Evolutionary conservation across 2,329 filamentous ascomycete species (phyloP).

Genomic region (Geosmithia putterillii): DNA sequence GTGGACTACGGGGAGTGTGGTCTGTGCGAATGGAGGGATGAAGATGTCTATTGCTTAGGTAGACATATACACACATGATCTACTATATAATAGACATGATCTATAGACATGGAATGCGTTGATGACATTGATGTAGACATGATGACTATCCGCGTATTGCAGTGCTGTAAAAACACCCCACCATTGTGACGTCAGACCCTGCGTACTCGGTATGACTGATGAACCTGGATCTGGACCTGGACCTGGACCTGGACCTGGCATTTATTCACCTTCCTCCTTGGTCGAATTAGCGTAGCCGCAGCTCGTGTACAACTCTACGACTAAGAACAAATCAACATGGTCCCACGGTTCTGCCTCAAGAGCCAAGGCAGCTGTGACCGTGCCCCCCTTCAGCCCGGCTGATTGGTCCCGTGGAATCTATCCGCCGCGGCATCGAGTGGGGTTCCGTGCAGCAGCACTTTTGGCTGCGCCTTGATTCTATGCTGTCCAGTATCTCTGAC

Average conservation of each 20-base stretch:
- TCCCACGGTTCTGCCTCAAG: background rate
- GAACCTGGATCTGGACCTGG: too few relatives aligned
- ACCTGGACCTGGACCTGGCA: too few relatives aligned
- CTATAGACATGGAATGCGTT: background rate
- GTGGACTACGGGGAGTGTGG: conserved; percentile 59
- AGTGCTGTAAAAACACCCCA: background rate
- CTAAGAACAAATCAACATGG: too few relatives aligned
- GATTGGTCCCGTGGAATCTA: background rate
- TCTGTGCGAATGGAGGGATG: conserved; percentile 49
- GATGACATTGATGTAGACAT: background rate
- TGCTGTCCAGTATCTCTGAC: too few relatives aligned
- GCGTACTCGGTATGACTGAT: background rate
- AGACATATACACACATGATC: too few relatives aligned
- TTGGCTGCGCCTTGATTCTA: too few relatives aligned
- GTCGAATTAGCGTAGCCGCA: background rate
- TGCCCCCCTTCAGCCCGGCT: background rate
- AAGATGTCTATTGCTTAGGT: conserved; percentile 13
- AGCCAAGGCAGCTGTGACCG: too few relatives aligned
- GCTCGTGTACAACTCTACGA: background rate
- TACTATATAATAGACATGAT: too few relatives aligned
- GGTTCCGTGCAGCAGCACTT: background rate
- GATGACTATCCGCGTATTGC: background rate
- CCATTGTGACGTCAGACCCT: background rate
- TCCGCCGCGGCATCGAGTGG: background rate
- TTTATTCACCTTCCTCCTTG: background rate